phyloP scores from a whole-genome alignment of 2,329 filamentous ascomycete genomes.

The Arthrobotrys conoides region DNA sequence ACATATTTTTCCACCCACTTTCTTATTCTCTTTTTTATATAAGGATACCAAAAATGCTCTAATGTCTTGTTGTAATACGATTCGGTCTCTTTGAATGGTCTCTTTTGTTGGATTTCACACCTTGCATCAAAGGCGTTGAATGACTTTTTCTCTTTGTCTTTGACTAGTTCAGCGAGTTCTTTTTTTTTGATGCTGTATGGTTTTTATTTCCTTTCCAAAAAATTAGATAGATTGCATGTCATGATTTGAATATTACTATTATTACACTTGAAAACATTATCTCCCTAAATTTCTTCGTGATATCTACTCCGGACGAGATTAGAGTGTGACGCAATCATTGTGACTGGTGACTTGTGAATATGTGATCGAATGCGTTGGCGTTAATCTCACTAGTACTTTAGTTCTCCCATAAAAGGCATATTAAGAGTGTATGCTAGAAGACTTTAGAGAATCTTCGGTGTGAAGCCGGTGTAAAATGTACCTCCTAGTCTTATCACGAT shows the following conservation, averaged over 20 bases:
- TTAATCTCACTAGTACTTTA: too few relatives aligned
- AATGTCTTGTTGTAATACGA: conserved; percentile 60
- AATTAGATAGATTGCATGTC: conserved; percentile 62
- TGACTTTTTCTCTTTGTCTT: conserved; percentile 29
- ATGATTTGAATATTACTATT: conserved; percentile 11
- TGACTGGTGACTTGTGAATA: background rate
- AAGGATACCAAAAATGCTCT: conserved; percentile 62
- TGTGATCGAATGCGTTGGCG: conserved; percentile 6
- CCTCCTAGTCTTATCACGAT: background rate
- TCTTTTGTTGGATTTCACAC: conserved; percentile 33
- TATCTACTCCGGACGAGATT: background rate
- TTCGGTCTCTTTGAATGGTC: conserved; percentile 23
- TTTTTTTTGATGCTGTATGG: conserved; percentile 8
- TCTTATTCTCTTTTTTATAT: conserved; percentile 49
- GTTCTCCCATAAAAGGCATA: too few relatives aligned
- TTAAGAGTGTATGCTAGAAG: too few relatives aligned
- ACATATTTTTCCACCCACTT: conserved; percentile 14
- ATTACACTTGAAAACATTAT: background rate
- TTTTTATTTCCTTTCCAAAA: conserved; percentile 42
- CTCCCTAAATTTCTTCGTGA: background rate
- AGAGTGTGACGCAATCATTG: background rate
- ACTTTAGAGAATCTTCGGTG: background rate
- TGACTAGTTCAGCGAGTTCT: conserved; percentile 13
- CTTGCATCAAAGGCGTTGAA: conserved; percentile 59
- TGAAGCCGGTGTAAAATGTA: background rate